Evolutionary conservation across 2,329 filamentous ascomycete species (phyloP), one percentile per base, ranked within the genome.

Genomic region (Colletotrichum phormii): DNA sequence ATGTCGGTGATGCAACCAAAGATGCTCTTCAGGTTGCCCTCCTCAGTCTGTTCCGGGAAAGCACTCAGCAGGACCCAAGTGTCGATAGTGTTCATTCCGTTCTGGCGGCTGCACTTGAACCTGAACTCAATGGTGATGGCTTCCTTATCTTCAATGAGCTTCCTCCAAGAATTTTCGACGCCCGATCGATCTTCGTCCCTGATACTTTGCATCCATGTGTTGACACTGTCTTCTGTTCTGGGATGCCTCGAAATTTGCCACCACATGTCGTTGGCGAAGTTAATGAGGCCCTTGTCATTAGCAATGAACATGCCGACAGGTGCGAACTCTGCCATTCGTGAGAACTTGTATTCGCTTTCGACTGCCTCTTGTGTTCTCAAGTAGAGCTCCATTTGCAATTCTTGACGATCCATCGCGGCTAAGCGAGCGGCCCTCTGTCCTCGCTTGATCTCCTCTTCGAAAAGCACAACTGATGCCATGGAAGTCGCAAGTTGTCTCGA

Each of bases 1-100:
- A 97, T 97, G 78, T 97, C 94, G 0, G 94, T 96, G 64, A 97
- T 92, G 78, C 91, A 93, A 64, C 93, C 93, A 76, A 95, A 95
- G 3, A 95, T 92, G 74, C 91, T 90, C 82, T 94, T 94, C 64
- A 95, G 86, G 33, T 85, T 84, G 4, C 92, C 93, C 33, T 89
- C 84, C 1, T 86, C 83, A 73, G 92, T 87, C 77, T 89, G 92
- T 77, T 95, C 93, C 0, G 93, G 93, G 76, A 93, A 95, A 0
- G 92, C 93, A 67, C 90, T 93, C 86, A 95, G 92, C 35, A 95
- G 82, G 1, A 93, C 93, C 93, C 93, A 95, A 0, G 92, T 94
- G 74, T 94, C 92, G 62, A 90, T 85, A 37, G 86, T 85, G 73
- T 87, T 88, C 33, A 89, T 89, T 73, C 89, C 90, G 31, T 88